Percentiles rank a stretch among this genome's conserved stretches.
These are phyloP conservation scores for Nitzschia putrida DNA, from an alignment of 108 stramenopile species.

Conservation along the genomic window DNA sequence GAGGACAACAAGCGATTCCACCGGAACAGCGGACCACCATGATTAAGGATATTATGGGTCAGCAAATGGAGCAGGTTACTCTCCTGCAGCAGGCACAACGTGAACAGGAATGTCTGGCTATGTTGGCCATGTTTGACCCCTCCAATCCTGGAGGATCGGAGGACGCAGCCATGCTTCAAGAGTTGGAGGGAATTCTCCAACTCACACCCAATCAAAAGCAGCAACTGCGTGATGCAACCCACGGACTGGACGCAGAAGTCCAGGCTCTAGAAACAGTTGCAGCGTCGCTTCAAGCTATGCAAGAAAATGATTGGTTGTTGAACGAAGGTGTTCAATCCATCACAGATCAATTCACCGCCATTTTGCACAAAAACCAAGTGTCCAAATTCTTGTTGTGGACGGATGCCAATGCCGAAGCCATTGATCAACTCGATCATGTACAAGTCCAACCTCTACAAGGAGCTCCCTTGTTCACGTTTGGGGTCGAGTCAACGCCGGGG, in stretches of 20 bases:
- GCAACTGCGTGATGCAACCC: slow-evolving; percentile 39
- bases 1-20: slow-evolving; percentile 75
- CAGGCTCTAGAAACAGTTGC: slow-evolving; percentile 66
- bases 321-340: slow-evolving; percentile 76
- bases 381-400: slow-evolving; percentile 87
- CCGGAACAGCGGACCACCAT: slow-evolving; percentile 60
- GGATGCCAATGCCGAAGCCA: slow-evolving; percentile 82
- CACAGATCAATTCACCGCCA: slow-evolving; percentile 70
- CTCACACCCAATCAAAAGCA: slow-evolving; percentile 59
- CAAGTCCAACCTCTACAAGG: slow-evolving; percentile 50
- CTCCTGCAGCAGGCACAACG: slow-evolving; percentile 67
- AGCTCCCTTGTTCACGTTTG: slow-evolving; percentile 77
- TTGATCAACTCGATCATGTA: slow-evolving; percentile 82
- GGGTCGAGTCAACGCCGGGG: slow-evolving; percentile 53
- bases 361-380: slow-evolving; percentile 83
- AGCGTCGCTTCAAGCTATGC: slow-evolving; percentile 63
- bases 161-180: slow-evolving; percentile 55
- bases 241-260: slow-evolving; percentile 62
- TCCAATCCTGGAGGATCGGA: slow-evolving; percentile 2
- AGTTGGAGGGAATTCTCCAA: slow-evolving; percentile 63
- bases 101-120: slow-evolving; percentile 64
- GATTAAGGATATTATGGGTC: slow-evolving; percentile 68
- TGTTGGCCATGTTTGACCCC: slow-evolving; percentile 25
- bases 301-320: slow-evolving; percentile 73
- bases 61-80: slow-evolving; percentile 78